Evolutionary conservation across 108 stramenopile species (phyloP).

Genomic region (Cyclotella baltica): DNA sequence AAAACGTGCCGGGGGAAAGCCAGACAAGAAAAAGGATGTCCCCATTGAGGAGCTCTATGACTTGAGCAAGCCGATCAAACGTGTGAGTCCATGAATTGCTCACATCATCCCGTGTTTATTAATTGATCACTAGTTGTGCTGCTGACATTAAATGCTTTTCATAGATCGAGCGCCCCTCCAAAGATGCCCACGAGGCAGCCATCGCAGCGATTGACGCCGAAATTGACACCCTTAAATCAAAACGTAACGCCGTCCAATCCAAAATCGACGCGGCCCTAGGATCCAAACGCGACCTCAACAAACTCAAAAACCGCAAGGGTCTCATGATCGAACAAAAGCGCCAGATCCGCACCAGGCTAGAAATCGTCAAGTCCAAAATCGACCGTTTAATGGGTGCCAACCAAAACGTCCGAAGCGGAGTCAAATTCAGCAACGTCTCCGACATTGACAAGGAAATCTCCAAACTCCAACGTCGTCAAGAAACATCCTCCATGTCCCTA

Average conservation of each 20-base stretch:
- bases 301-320: constrained; percentile 73
- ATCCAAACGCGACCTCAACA: constrained; percentile 54
- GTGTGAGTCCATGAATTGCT: constrained; percentile 56
- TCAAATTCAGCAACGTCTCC: constrained; percentile 81
- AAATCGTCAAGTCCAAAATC: constrained; percentile 61
- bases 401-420: constrained; percentile 63
- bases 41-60: constrained; percentile 84
- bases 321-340: constrained; percentile 84
- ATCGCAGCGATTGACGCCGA: constrained; percentile 64
- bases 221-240: constrained; percentile 70
- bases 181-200: constrained; percentile 70
- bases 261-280: constrained; percentile 70
- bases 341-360: constrained; percentile 75
- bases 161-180: constrained; percentile 82
- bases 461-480: constrained; percentile 81
- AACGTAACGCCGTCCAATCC: constrained; percentile 59
- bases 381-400: constrained; percentile 74
- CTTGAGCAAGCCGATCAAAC: constrained; percentile 84
- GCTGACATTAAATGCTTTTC: not conserved
- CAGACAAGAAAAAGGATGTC: constrained; percentile 22
- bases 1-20: not conserved
- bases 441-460: constrained; percentile 92
- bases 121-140: not conserved
- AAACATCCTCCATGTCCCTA: constrained; percentile 94
- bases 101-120: not conserved